Conservation (phyloP, 2,329 filamentous ascomycete species). For the Tolypocladium amazonense region DNA sequence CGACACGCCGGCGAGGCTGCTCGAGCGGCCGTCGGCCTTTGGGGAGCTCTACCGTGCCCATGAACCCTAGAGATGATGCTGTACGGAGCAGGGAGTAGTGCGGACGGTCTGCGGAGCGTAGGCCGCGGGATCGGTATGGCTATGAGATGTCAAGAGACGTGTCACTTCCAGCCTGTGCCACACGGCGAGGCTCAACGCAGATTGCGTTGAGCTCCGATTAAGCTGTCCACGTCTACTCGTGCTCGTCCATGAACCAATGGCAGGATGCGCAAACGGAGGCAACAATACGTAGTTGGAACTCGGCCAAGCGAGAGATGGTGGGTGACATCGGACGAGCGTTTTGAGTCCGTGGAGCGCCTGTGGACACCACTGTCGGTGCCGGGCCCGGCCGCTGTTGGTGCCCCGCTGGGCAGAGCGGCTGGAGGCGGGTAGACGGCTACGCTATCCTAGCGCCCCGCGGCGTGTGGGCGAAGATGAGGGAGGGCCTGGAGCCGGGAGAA, state of each 20-base stretch:
- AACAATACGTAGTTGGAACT: no score
- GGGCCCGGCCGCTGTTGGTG: neutral
- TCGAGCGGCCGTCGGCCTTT: neutral
- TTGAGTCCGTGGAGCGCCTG: no score
- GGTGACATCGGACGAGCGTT: no score
- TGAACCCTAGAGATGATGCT: neutral
- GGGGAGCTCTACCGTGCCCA: neutral
- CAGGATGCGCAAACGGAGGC: neutral
- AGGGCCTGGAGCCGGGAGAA: no score
- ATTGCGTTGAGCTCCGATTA: no score
- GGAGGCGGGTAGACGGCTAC: neutral
- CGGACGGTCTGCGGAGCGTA: no score
- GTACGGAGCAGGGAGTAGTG: no score
- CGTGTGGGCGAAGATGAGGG: no score
- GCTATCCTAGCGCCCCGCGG: neutral
- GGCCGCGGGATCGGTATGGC: no score
- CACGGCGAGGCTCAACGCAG: neutral
- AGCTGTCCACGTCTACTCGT: neutral
- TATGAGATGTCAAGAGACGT: neutral
- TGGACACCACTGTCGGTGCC: neutral
- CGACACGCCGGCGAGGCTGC: constrained; percentile 1
- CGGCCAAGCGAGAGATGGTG: no score
- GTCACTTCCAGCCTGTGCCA: neutral
- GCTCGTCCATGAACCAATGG: neutral
- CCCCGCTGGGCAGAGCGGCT: neutral